Conservation (phyloP, 179 eudicot species). For the Carnegiea gigantea region DNA sequence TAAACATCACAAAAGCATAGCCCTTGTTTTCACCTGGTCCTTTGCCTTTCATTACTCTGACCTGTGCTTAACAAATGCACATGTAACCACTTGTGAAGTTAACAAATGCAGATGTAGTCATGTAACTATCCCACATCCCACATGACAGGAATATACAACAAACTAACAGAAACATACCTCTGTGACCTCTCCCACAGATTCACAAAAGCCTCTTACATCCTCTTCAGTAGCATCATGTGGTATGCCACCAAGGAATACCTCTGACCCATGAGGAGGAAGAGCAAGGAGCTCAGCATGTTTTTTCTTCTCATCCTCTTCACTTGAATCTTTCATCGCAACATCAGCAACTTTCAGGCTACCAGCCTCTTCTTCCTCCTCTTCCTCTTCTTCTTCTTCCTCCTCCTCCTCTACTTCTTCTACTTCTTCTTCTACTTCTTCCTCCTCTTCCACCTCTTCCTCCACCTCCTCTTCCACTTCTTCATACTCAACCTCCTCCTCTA, state of each 20-base stretch:
- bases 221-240: constrained; percentile 75
- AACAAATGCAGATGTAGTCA: constrained; percentile 14
- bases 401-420: constrained; percentile 59
- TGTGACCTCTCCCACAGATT: constrained; percentile 77
- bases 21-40: constrained; percentile 79
- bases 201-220: constrained; percentile 72
- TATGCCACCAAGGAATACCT: constrained; percentile 88
- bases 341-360: constrained; percentile 39
- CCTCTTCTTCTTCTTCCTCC: constrained; percentile 61
- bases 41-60: constrained; percentile 84
- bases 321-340: constrained; percentile 40
- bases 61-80: constrained; percentile 45
- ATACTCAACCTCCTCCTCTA: constrained; percentile 72
- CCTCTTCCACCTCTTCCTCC: constrained; percentile 67
- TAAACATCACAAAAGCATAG: constrained; percentile 87
- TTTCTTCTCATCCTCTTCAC: constrained; percentile 42
- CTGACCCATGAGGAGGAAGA: constrained; percentile 96
- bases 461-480: constrained; percentile 67
- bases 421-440: constrained; percentile 60
- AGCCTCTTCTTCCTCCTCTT: constrained; percentile 59
- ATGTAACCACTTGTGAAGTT: constrained; percentile 35
- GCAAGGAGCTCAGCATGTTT: constrained; percentile 82
- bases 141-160: background rate
- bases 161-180: constrained; percentile 51
- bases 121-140: background rate